Evolutionary conservation across 75 land plant genomes (phyloP).

Genomic region (Pinus albicaulis): DNA sequence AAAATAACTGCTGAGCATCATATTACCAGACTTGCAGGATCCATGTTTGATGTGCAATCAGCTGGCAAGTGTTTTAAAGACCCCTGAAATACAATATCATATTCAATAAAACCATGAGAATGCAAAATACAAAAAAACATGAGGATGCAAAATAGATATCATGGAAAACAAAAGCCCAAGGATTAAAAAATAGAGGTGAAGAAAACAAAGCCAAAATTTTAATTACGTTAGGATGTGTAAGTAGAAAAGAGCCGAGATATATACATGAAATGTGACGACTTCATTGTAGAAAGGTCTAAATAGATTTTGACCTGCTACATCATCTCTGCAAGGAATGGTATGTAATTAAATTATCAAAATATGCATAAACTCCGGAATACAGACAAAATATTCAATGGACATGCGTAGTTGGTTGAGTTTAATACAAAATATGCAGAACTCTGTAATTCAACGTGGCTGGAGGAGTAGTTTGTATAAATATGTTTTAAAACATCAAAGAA

Average conservation of each 20-base stretch:
- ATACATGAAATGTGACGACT: neutral
- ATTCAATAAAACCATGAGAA: neutral
- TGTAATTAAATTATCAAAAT: too few relatives aligned
- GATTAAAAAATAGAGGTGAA: neutral
- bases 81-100: slow-evolving; percentile 15
- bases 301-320: too few relatives aligned
- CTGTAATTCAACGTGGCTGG: too few relatives aligned
- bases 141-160: too few relatives aligned
- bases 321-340: too few relatives aligned
- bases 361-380: neutral
- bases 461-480: neutral
- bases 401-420: too few relatives aligned
- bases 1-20: neutral
- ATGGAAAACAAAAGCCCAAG: neutral
- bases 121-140: too few relatives aligned
- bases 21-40: slow-evolving; percentile 5
- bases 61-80: slow-evolving; percentile 39
- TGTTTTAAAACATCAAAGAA: slow-evolving; percentile 38
- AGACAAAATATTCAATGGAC: neutral
- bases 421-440: too few relatives aligned
- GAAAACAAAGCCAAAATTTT: neutral
- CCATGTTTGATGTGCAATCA: slow-evolving; percentile 34
- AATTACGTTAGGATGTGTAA: too few relatives aligned
- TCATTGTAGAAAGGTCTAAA: too few relatives aligned
- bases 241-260: neutral